Percentiles rank a stretch among this genome's conserved stretches.
phyloP scores from a whole-genome alignment of 192 early-diverging fungal species.

The Rhizophagus prolifer region DNA sequence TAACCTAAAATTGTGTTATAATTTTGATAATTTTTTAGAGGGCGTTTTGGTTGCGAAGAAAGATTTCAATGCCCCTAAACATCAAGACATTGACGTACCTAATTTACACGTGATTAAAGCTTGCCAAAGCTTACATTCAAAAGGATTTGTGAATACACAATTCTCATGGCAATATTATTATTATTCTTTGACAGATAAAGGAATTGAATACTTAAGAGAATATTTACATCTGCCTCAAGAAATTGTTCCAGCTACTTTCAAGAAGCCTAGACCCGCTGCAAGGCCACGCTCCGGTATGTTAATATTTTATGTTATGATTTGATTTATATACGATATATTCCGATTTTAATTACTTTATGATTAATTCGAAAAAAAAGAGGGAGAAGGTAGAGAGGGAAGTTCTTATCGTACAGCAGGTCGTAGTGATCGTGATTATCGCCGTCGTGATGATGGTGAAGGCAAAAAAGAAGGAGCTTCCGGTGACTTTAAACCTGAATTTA shows the following conservation, averaged over 20 bases:
- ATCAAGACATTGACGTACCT: conserved; percentile 94
- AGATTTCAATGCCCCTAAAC: conserved; percentile 95
- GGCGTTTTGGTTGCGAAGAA: conserved; percentile 99
- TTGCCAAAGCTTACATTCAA: conserved; percentile 93
- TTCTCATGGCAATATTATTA: conserved; percentile 99
- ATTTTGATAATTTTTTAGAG: conserved; percentile 48
- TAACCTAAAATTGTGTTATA: not conserved
- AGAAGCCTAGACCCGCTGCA: conserved; percentile 83
- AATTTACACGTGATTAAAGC: conserved; percentile 99
- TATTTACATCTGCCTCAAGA: conserved; percentile 96
- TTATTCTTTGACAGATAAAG: conserved; percentile 98
- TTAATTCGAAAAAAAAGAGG: conserved; percentile 28
- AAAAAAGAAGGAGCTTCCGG: conserved; percentile 93
- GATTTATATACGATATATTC: not conserved
- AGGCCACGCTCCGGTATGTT: conserved; percentile 68
- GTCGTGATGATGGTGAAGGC: conserved; percentile 60
- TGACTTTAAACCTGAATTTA: conserved; percentile 97
- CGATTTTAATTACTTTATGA: too few species aligned
- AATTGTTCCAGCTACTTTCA: conserved; percentile 96
- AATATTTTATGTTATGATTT: not conserved
- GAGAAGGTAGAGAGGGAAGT: conserved; percentile 65
- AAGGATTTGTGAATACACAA: conserved; percentile 89
- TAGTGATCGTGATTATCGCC: conserved; percentile 83
- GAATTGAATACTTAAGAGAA: conserved; percentile 96
- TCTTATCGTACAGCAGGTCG: conserved; percentile 55